Conservation (phyloP, 768 basidiomycete genomes). For the Daedaleopsis nitida region DNA sequence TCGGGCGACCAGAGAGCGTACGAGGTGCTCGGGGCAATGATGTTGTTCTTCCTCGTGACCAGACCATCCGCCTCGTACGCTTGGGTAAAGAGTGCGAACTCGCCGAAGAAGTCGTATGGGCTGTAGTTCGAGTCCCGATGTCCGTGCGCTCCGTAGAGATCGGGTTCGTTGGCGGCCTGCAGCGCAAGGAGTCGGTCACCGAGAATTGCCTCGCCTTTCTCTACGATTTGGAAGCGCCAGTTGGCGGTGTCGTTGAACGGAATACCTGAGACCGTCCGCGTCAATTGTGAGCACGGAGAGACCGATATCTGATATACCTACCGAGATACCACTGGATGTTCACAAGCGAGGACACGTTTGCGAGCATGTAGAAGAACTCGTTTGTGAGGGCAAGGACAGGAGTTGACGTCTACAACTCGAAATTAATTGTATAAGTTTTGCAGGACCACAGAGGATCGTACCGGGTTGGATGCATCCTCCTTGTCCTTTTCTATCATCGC, state of each 20-base stretch:
- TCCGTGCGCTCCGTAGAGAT: constrained; percentile 57
- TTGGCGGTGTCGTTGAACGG: constrained; percentile 68
- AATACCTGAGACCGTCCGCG: constrained; percentile 35
- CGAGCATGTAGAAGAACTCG: constrained; percentile 60
- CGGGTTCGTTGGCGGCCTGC: constrained; percentile 81
- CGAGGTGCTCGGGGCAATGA: constrained; percentile 67
- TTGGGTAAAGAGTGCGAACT: constrained; percentile 50
- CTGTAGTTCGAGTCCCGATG: constrained; percentile 38
- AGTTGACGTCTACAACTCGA: constrained; percentile 45
- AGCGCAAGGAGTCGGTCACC: constrained; percentile 65
- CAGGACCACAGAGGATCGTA: constrained; percentile 39
- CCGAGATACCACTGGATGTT: constrained; percentile 50
- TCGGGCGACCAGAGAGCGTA: constrained; percentile 53
- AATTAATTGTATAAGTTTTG: constrained; percentile 34
- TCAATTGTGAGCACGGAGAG: not conserved
- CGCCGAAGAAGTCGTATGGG: constrained; percentile 50
- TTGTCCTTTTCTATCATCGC: constrained; percentile 27
- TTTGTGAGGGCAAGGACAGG: constrained; percentile 50
- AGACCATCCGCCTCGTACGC: constrained; percentile 44
- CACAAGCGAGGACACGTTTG: constrained; percentile 44
- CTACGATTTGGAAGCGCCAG: constrained; percentile 55
- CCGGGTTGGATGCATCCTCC: constrained; percentile 37
- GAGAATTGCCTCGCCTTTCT: constrained; percentile 60
- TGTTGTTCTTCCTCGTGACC: constrained; percentile 44
- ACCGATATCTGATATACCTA: constrained; percentile 11